Conservation (phyloP, 768 basidiomycete species). For the Pleurotus citrinopileatus region DNA sequence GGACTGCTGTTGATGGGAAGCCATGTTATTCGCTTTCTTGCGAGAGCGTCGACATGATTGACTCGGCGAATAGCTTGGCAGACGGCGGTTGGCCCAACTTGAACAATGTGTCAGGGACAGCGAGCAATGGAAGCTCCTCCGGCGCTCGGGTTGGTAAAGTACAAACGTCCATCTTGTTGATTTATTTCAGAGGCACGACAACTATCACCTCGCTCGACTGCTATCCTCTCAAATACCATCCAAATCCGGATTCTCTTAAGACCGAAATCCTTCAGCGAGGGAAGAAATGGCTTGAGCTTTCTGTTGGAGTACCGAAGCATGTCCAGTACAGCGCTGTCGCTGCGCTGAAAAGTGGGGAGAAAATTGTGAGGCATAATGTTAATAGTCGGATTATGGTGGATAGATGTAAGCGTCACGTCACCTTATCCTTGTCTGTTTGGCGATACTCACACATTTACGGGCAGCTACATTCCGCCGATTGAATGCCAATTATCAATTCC, state of each 20-base stretch:
- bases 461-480: slow-evolving; percentile 47
- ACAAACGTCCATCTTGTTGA: slow-evolving; percentile 36
- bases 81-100: not conserved
- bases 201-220: slow-evolving; percentile 48
- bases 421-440: not conserved
- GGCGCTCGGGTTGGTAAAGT: slow-evolving; percentile 37
- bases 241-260: slow-evolving; percentile 38
- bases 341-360: slow-evolving; percentile 31
- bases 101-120: slow-evolving; percentile 5
- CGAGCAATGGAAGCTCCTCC: slow-evolving; percentile 21
- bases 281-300: slow-evolving; percentile 51
- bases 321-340: slow-evolving; percentile 13
- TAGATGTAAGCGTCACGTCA: slow-evolving; percentile 30
- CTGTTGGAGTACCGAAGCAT: slow-evolving; percentile 14
- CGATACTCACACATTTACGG: not conserved
- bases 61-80: slow-evolving; percentile 19
- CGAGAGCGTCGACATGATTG: slow-evolving; percentile 52
- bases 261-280: slow-evolving; percentile 44
- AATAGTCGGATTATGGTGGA: slow-evolving; percentile 62
- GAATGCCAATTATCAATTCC: slow-evolving; percentile 49
- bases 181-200: slow-evolving; percentile 44
- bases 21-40: slow-evolving; percentile 41
- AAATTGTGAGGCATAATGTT: slow-evolving; percentile 49
- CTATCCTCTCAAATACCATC: slow-evolving; percentile 53
- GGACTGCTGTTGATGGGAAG: slow-evolving; percentile 31